Evolutionary conservation across 2,329 filamentous ascomycete genomes (phyloP).

Genomic region (Beauveria varroae): DNA sequence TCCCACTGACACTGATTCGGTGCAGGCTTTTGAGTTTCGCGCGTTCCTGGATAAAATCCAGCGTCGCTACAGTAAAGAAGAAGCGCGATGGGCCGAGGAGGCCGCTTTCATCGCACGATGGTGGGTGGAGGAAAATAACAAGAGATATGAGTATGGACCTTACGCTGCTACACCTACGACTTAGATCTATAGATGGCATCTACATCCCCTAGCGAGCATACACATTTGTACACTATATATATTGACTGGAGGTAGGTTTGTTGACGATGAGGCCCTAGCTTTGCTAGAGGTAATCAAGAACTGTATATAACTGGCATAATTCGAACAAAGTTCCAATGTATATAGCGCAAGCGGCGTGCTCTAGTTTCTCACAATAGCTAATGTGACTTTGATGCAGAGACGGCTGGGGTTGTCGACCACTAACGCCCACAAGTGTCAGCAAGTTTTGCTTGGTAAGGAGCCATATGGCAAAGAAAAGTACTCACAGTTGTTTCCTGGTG

Average conservation of each 20-base stretch:
- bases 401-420: neutral
- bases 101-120: slow-evolving; percentile 26
- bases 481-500: slow-evolving; percentile 30
- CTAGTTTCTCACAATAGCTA: neutral
- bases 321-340: neutral
- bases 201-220: slow-evolving; percentile 8
- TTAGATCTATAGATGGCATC: neutral
- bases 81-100: slow-evolving; percentile 17
- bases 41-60: neutral
- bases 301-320: neutral
- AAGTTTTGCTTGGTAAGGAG: neutral
- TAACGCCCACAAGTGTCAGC: neutral
- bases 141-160: slow-evolving; percentile 25
- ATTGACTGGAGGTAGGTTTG: neutral
- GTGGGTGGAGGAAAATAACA: slow-evolving; percentile 30
- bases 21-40: slow-evolving; percentile 7
- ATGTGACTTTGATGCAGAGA: slow-evolving; percentile 10
- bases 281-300: neutral
- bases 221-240: neutral
- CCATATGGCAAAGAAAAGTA: neutral
- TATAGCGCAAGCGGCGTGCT: neutral
- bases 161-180: neutral
- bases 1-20: slow-evolving; percentile 9
- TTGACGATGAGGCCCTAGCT: neutral
- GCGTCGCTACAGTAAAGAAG: neutral